phyloP scores from a whole-genome alignment of 2,329 filamentous ascomycete species.

The Penicillium sp. region DNA sequence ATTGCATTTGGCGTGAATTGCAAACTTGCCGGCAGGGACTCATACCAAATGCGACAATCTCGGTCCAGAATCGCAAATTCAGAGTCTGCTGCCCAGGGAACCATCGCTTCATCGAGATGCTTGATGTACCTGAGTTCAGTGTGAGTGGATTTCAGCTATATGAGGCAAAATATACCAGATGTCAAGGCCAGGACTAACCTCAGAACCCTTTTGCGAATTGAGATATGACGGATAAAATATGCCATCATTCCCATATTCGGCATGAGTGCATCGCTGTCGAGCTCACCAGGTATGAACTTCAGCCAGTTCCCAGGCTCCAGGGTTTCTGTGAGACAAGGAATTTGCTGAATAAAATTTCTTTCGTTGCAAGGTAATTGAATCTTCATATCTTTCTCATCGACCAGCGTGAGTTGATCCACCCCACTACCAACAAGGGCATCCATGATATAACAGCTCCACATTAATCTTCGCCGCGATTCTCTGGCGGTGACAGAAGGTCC shows the following conservation, averaged over 20 bases:
- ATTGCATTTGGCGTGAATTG: conserved; percentile 21
- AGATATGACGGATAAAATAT: conserved; percentile 21
- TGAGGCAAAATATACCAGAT: too few relatives aligned
- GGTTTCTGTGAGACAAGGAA: conserved; percentile 30
- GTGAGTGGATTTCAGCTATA: not conserved
- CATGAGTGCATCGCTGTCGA: conserved; percentile 7
- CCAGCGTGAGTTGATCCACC: conserved; percentile 30
- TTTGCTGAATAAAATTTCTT: conserved; percentile 29
- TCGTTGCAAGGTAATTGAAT: conserved; percentile 34
- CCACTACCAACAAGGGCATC: conserved; percentile 31
- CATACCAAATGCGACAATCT: conserved; percentile 23
- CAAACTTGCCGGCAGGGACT: conserved; percentile 19
- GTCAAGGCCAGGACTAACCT: not conserved
- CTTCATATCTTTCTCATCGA: conserved; percentile 31
- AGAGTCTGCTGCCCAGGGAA: conserved; percentile 18
- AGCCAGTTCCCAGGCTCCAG: conserved; percentile 19
- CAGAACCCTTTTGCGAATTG: conserved; percentile 21
- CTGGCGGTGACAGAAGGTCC: conserved; percentile 22
- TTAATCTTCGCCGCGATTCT: conserved; percentile 30
- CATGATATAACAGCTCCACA: conserved; percentile 34
- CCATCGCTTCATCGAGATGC: conserved; percentile 22
- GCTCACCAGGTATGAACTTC: conserved; percentile 12
- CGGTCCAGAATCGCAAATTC: conserved; percentile 19
- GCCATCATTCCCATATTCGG: conserved; percentile 25
- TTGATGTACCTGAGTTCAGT: conserved; percentile 17